Percentiles rank a stretch among this genome's conserved stretches.
phyloP scores from a whole-genome alignment of 352 stramenopile species.

The Phytophthora macrochlamydospora region DNA sequence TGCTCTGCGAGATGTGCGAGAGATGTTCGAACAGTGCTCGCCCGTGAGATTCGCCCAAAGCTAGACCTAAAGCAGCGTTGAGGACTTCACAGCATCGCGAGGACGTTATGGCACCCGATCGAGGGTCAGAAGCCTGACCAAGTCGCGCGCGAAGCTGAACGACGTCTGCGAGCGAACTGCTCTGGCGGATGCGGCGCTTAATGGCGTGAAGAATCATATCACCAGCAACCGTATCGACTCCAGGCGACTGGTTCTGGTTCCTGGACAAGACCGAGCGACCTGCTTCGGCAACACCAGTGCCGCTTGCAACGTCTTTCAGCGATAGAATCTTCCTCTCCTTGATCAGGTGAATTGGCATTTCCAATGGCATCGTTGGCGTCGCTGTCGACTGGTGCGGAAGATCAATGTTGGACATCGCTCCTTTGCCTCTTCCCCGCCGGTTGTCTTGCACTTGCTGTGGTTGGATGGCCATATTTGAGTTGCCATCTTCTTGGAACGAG shows the following conservation, averaged over 20 bases:
- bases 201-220: constrained; percentile 53
- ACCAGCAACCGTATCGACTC: constrained; percentile 17
- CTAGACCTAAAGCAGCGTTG: constrained; percentile 39
- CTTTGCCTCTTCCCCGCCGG: constrained; percentile 12
- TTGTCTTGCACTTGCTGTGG: constrained; percentile 19
- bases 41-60: constrained; percentile 51
- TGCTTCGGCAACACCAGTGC: constrained; percentile 25
- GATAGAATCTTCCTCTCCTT: constrained; percentile 57
- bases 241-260: constrained; percentile 1
- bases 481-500: constrained; percentile 4
- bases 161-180: constrained; percentile 44
- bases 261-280: constrained; percentile 1
- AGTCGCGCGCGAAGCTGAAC: constrained; percentile 54
- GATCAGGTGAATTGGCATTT: constrained; percentile 11
- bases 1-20: constrained; percentile 19
- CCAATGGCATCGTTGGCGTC: neutral
- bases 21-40: constrained; percentile 57
- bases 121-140: constrained; percentile 57
- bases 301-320: constrained; percentile 60
- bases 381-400: neutral
- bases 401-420: constrained; percentile 1
- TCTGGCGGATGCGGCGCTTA: constrained; percentile 51
- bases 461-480: constrained; percentile 3
- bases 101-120: constrained; percentile 53
- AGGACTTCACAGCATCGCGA: constrained; percentile 47